Evolutionary conservation across 106 monocot species (phyloP), one percentile per base, ranked within the genome.

Genomic region (Allium cepa): DNA sequence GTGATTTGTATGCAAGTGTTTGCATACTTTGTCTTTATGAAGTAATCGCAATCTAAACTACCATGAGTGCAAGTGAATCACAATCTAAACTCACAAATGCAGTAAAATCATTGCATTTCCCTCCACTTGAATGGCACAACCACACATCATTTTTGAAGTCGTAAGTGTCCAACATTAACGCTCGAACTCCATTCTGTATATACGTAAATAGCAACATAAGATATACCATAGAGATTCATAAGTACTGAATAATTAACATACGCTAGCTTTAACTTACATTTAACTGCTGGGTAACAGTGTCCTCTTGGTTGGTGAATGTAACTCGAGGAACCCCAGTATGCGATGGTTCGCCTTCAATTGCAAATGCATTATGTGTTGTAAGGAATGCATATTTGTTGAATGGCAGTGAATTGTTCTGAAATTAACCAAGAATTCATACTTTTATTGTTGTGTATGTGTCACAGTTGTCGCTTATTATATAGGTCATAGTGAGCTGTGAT

Each of bases 321-420:
- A 81, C 17, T 8, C 86, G 67, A 36, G 88, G 93, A 59, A 81
- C 53, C 50, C 88, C 88, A 7, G 88, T 93, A 67, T 82, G 85
- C 52, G 83, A 86, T 46, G 93, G 88, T 50, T 93, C 88, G 12
- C 83, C 85, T 9, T 67, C 73, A 57, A 88, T 93, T n/a, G 93
- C 88, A 62, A 60, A 93, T 50, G 93, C 73, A 60, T 93, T 93
- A 81, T 93, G 88, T 16, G 93, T 93, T 2, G 93, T 88, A 68
- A 93, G 85, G 76, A 73, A 92, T 13, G 91, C 91, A 76, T 92
- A 92, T 36, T 88, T 88, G 69, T 93, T 93, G 81, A 88, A 93
- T 13, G 92, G 88, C 71, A 92, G 59, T 7, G 92, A 92, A 73
- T 83, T 83, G 62, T 90, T 90, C 90, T 90, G 79, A 60, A 22